A percentile compares a stretch with the other conserved stretches of the same genome.
Evolutionary conservation across 2,329 filamentous ascomycete genomes (phyloP).

Genomic region (Stylonectria norvegica): DNA sequence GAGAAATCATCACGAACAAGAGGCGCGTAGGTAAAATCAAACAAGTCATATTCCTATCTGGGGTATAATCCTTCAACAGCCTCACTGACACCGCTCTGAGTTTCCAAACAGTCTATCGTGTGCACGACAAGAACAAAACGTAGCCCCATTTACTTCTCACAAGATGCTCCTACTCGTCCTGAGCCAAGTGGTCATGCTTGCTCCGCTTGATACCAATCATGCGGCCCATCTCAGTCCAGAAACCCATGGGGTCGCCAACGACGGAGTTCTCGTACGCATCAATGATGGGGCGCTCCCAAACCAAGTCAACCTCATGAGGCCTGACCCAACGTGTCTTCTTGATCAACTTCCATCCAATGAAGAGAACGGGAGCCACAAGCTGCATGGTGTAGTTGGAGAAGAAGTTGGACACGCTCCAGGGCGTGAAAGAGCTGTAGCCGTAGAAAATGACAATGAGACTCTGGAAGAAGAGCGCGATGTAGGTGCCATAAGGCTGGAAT

Average conservation of each 20-base stretch:
- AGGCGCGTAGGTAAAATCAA: too few species aligned
- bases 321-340: constrained; percentile 55
- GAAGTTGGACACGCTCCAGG: constrained; percentile 48
- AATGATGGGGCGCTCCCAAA: constrained; percentile 58
- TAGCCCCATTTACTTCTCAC: too few species aligned
- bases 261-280: constrained; percentile 56
- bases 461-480: constrained; percentile 43
- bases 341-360: constrained; percentile 60
- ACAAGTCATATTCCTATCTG: constrained; percentile 15
- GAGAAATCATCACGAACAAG: too few species aligned
- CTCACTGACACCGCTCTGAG: too few species aligned
- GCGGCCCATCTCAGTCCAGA: constrained; percentile 53
- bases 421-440: constrained; percentile 51
- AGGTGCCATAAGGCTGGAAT: constrained; percentile 57
- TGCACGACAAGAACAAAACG: neutral
- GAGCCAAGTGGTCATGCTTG: constrained; percentile 18
- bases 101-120: constrained; percentile 10
- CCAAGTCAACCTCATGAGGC: constrained; percentile 54
- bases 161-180: too few species aligned
- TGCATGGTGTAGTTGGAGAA: constrained; percentile 57
- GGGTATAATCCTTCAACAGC: constrained; percentile 25
- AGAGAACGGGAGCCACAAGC: constrained; percentile 51
- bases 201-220: constrained; percentile 30
- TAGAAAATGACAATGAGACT: constrained; percentile 46
- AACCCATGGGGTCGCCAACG: constrained; percentile 45